Evolutionary conservation across 805 yeast species (phyloP), one percentile per base, ranked within the genome.

Genomic region (Saturnispora kantuleensis): DNA sequence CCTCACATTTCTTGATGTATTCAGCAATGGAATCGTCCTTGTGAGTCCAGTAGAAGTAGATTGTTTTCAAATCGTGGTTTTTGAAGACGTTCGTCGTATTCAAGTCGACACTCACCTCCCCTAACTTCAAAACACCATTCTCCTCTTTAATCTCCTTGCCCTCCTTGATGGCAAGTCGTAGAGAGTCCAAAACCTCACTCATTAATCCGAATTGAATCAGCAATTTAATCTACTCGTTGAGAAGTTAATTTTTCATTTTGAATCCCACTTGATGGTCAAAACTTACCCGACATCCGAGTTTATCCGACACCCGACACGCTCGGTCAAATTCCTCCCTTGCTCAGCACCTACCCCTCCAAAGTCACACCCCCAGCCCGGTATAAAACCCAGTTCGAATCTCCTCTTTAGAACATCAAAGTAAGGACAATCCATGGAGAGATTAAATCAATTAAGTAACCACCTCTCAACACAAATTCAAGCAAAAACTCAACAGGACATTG

Each of bases 401-500:
- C 38, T 35, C 38, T 35, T 15, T 10, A 2, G 5, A 21, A 2
- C 3, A 21, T 21, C 26, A 21, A 21, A 2, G 26, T 21, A 21
- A 21, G 26, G 8, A 21, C 2, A 21, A 5, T 21, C 26, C 26
- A 51, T 51, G 54, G 47, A 51, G 31, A 46, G 54, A 39, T 36
- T 51, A 3, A 31, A 33, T n/a, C 47, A 45, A 38, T 45, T 48
- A 26, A 41, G 40, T 12, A 46, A 38, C 31, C 52, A 49, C 35
- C 32, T 49, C 10, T 10, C 38, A 29, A 49, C 51, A 41, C 42
- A 61, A 47, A 52, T 75, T 44, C 56, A 63, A 46, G 69, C 73
- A 50, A 81, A 84, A 65, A 72, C 75, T 64, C 81, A 90, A 4
- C 86, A 85, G 53, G 97, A 90, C 63, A 94, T 90, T 34, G 97